These are phyloP conservation scores for Galerina marginata DNA, from an alignment of 768 basidiomycete species.

Conservation along the genomic window DNA sequence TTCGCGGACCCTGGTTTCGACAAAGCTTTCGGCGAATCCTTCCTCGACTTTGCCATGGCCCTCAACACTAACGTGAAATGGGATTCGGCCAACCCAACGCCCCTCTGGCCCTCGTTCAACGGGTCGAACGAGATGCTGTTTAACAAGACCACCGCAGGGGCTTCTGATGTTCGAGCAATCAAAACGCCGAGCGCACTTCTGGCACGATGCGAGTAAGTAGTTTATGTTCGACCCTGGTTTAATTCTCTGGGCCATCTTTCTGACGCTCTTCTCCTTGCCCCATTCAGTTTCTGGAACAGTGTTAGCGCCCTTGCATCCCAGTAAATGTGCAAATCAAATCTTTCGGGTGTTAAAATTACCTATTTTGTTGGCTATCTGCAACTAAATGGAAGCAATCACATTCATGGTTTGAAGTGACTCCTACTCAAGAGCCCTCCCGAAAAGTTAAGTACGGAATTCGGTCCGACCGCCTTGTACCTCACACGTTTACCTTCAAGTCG, in stretches of 20 bases:
- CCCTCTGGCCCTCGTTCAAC: conserved; percentile 38
- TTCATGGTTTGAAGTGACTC: no score
- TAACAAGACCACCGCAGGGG: conserved; percentile 39
- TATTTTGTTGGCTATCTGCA: no score
- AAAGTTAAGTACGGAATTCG: no score
- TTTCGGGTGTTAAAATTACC: no score
- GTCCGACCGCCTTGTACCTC: no score
- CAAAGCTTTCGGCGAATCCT: conserved; percentile 42
- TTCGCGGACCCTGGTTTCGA: conserved; percentile 42
- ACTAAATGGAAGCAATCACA: no score
- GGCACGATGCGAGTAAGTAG: conserved; percentile 41
- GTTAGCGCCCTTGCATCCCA: conserved; percentile 2
- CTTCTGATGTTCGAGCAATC: conserved; percentile 34
- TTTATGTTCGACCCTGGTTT: neutral
- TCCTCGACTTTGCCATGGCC: conserved; percentile 41
- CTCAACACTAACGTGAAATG: conserved; percentile 38
- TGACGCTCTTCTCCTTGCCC: neutral
- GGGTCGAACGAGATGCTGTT: conserved; percentile 50
- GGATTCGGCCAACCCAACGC: conserved; percentile 41
- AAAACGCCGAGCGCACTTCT: conserved; percentile 37
- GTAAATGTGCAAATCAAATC: no score
- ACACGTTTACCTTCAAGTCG: neutral
- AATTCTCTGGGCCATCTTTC: neutral
- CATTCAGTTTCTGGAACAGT: conserved; percentile 20
- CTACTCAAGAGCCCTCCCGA: no score